Conservation (phyloP, 768 basidiomycete species). For the Kwoniella shandongensis region DNA sequence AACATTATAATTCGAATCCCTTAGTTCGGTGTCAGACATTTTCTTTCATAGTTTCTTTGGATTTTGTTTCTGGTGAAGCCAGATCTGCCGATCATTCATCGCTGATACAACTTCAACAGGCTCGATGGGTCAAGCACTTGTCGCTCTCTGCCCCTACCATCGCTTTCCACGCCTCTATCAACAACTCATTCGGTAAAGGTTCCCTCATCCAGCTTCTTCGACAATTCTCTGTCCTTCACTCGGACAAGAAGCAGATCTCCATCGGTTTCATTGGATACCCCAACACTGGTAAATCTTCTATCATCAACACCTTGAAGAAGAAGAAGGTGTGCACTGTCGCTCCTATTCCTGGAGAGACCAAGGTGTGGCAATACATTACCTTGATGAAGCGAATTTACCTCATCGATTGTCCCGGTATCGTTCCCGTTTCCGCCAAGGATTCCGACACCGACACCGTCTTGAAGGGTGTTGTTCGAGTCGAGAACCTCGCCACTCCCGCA, state of each 20-base stretch:
- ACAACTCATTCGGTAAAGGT: slow-evolving; percentile 98
- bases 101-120: slow-evolving; percentile 57
- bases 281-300: slow-evolving; percentile 94
- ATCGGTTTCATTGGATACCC: slow-evolving; percentile 98
- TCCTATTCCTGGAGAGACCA: slow-evolving; percentile 96
- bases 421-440: slow-evolving; percentile 88
- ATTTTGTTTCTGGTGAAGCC: not conserved
- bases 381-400: slow-evolving; percentile 94
- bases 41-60: slow-evolving; percentile 17
- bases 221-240: slow-evolving; percentile 94
- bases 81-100: slow-evolving; percentile 3
- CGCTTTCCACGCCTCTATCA: slow-evolving; percentile 97
- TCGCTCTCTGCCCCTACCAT: slow-evolving; percentile 93
- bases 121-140: slow-evolving; percentile 91
- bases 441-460: slow-evolving; percentile 86
- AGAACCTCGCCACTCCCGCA: slow-evolving; percentile 86
- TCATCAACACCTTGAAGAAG: slow-evolving; percentile 98
- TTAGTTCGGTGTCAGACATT: slow-evolving; percentile 59
- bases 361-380: slow-evolving; percentile 99
- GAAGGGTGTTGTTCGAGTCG: slow-evolving; percentile 94
- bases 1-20: slow-evolving; percentile 44
- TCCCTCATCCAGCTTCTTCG: slow-evolving; percentile 94
- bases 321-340: slow-evolving; percentile 96
- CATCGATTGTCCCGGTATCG: slow-evolving; percentile 98
- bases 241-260: slow-evolving; percentile 98